phyloP scores from a whole-genome alignment of 306 rosid species.

The Quercus alba region DNA sequence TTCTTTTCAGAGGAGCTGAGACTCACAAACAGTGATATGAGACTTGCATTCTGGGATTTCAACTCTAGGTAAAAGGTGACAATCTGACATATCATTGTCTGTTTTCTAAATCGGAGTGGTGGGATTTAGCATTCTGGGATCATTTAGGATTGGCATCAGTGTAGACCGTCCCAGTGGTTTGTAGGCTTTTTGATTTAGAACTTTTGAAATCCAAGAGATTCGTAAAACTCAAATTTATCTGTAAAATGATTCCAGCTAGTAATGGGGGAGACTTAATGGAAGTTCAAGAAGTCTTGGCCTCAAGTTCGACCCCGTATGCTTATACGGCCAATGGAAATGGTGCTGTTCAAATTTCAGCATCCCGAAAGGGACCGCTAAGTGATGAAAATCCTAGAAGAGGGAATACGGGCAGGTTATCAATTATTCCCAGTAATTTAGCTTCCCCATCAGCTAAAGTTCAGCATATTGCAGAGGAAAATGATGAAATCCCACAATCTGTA shows the following conservation, averaged over 20 bases:
- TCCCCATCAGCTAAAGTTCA: constrained; percentile 21
- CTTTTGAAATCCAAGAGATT: background rate
- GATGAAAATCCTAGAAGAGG: constrained; percentile 17
- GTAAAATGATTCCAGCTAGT: constrained; percentile 27
- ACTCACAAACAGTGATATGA: too few species aligned
- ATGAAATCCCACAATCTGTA: constrained; percentile 13
- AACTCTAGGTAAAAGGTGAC: background rate
- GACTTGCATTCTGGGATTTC: background rate
- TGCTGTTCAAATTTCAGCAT: constrained; percentile 28
- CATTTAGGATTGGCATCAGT: background rate
- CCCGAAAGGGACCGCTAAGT: constrained; percentile 20
- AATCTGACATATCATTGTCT: background rate
- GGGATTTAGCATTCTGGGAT: background rate
- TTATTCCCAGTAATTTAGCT: background rate
- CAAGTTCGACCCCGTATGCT: background rate
- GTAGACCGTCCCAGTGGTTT: background rate
- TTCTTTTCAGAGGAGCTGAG: too few species aligned
- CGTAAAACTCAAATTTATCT: background rate
- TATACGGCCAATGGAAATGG: constrained; percentile 13
- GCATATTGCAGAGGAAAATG: constrained; percentile 8
- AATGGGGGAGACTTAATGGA: constrained; percentile 16
- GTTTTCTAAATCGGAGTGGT: background rate
- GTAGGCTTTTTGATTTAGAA: constrained; percentile 9
- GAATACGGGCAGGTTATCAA: constrained; percentile 2
- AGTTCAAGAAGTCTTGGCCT: constrained; percentile 2